These are phyloP conservation scores for Auricularia cornea DNA, from an alignment of 768 basidiomycete genomes.

Conservation along the genomic window DNA sequence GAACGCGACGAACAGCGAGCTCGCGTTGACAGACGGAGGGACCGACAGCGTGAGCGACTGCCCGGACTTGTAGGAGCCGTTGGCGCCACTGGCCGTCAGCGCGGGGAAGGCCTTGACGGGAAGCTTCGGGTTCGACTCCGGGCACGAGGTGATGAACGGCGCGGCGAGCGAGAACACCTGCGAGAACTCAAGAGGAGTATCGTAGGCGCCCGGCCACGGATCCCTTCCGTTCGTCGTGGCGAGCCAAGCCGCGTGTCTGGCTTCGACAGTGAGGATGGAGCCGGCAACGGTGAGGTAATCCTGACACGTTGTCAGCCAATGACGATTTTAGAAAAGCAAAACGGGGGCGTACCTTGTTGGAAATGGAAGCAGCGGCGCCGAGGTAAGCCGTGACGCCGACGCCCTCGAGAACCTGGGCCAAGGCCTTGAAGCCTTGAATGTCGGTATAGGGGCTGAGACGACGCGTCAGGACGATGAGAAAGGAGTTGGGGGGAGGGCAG, in stretches of 20 bases:
- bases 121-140: conserved; percentile 26
- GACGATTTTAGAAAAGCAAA: conserved; percentile 18
- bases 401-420: conserved; percentile 42
- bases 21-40: conserved; percentile 11
- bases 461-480: background rate
- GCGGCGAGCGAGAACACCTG: conserved; percentile 23
- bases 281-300: conserved; percentile 6
- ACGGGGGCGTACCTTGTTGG: conserved; percentile 25
- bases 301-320: conserved; percentile 14
- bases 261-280: conserved; percentile 49
- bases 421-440: conserved; percentile 34
- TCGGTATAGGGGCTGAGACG: conserved; percentile 29
- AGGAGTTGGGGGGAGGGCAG: background rate
- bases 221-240: conserved; percentile 33
- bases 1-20: conserved; percentile 23
- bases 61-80: conserved; percentile 21
- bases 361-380: conserved; percentile 40
- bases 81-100: conserved; percentile 22
- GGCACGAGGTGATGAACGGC: conserved; percentile 30
- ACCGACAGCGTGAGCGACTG: conserved; percentile 21
- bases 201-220: conserved; percentile 53
- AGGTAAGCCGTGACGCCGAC: conserved; percentile 51
- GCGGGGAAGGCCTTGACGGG: conserved; percentile 42
- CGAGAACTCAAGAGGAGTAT: conserved; percentile 37
- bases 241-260: conserved; percentile 59